Conservation (phyloP, 1,284 basidiomycete genomes). For the Cutaneotrichosporon cavernicola region DNA sequence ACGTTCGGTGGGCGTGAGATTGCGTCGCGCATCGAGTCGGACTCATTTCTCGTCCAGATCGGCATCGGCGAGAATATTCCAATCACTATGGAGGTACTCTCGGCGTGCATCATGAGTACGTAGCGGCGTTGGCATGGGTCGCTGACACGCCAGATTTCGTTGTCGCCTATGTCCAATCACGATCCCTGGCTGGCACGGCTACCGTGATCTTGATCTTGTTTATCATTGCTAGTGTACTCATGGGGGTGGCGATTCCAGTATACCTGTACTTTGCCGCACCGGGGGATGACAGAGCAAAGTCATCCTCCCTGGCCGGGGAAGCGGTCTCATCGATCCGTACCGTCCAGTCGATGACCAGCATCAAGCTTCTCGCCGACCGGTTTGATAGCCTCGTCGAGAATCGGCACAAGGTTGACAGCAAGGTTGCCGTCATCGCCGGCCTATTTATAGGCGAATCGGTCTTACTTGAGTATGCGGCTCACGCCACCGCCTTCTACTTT, state of each 20-base stretch:
- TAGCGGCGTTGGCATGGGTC: too few species aligned
- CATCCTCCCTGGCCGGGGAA: slow-evolving; percentile 87
- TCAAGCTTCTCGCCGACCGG: slow-evolving; percentile 64
- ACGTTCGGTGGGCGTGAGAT: slow-evolving; percentile 91
- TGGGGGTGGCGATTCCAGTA: slow-evolving; percentile 48
- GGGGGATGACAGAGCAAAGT: slow-evolving; percentile 64
- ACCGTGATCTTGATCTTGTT: slow-evolving; percentile 87
- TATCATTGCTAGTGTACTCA: slow-evolving; percentile 62
- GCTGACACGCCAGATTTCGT: slow-evolving; percentile 59
- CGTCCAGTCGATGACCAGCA: slow-evolving; percentile 88
- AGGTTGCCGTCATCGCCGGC: slow-evolving; percentile 67
- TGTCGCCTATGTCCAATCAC: slow-evolving; percentile 60
- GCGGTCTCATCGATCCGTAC: slow-evolving; percentile 62
- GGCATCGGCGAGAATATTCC: slow-evolving; percentile 85
- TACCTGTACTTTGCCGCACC: slow-evolving; percentile 58
- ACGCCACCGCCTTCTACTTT: slow-evolving; percentile 53
- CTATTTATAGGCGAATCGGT: slow-evolving; percentile 63
- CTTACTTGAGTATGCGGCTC: slow-evolving; percentile 70
- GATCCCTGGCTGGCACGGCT: slow-evolving; percentile 83
- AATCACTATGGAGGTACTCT: slow-evolving; percentile 52
- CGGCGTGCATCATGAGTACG: slow-evolving; percentile 62
- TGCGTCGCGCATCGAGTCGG: slow-evolving; percentile 86
- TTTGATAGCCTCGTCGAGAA: slow-evolving; percentile 68
- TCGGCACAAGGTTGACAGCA: slow-evolving; percentile 63
- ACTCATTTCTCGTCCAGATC: slow-evolving; percentile 71